A percentile compares a stretch with the other conserved stretches of the same genome.
Conservation (phyloP, 2,329 filamentous ascomycete species). For the Emergomyces orientalis region DNA sequence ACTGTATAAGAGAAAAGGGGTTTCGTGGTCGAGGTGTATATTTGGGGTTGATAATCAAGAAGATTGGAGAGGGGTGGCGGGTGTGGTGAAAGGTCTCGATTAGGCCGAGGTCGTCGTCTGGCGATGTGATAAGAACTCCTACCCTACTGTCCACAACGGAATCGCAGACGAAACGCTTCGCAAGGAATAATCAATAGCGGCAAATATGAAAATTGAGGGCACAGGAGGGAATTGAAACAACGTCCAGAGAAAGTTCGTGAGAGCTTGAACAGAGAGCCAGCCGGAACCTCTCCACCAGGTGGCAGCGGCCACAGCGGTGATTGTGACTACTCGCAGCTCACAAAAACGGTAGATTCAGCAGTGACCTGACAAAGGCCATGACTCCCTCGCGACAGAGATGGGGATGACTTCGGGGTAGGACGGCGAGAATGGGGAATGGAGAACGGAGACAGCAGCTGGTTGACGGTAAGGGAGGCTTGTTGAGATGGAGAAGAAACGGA, state of each 20-base stretch:
- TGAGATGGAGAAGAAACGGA: not conserved
- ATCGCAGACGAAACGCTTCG: not conserved
- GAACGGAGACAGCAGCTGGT: too few relatives aligned
- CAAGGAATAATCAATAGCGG: not conserved
- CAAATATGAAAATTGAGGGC: not conserved
- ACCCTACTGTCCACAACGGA: not conserved
- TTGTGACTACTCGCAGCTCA: not conserved
- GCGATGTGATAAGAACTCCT: not conserved
- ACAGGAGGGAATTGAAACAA: not conserved
- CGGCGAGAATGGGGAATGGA: not conserved
- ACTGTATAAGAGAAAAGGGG: not conserved
- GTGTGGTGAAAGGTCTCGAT: not conserved
- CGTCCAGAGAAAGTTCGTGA: not conserved
- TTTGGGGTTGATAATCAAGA: not conserved
- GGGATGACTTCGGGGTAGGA: not conserved
- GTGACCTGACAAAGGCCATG: constrained; percentile 1
- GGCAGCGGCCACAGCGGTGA: not conserved
- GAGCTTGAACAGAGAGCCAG: not conserved
- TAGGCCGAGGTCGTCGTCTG: not conserved
- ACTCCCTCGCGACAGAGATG: not conserved
- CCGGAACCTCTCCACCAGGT: not conserved
- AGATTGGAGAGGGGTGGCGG: not conserved
- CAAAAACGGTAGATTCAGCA: not conserved
- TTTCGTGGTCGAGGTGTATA: not conserved
- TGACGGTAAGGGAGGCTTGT: not conserved